A percentile compares a stretch with the other conserved stretches of the same genome.
Conservation (phyloP, 257 asterid genomes). For the Lavandula angustifolia region DNA sequence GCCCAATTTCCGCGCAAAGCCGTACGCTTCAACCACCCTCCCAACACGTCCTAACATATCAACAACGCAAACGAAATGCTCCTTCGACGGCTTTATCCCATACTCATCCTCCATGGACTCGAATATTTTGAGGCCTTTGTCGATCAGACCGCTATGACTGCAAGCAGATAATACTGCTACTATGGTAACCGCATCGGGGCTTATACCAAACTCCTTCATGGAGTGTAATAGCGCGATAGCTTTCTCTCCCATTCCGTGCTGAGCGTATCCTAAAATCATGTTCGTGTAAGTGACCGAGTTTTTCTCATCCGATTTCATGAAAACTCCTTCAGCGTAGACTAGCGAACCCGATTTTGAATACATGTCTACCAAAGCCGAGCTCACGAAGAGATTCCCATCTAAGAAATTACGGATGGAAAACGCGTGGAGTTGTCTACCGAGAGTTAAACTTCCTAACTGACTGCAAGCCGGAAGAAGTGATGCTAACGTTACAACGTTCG, state of each 20-base stretch:
- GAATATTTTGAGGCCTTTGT: constrained; percentile 69
- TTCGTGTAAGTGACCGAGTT: constrained; percentile 80
- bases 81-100: constrained; percentile 59
- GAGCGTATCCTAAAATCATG: constrained; percentile 91
- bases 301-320: constrained; percentile 47
- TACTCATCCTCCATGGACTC: constrained; percentile 60
- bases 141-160: constrained; percentile 65
- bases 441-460: constrained; percentile 61
- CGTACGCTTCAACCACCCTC: constrained; percentile 75
- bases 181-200: constrained; percentile 60
- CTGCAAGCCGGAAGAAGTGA: constrained; percentile 79
- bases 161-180: constrained; percentile 82
- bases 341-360: constrained; percentile 81
- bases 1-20: constrained; percentile 57
- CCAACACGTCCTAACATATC: constrained; percentile 95
- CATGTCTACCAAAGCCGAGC: constrained; percentile 84
- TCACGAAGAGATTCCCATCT: constrained; percentile 66
- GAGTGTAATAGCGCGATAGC: constrained; percentile 58
- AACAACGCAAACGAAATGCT: constrained; percentile 75
- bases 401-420: constrained; percentile 61
- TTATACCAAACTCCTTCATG: constrained; percentile 47
- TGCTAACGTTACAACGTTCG: constrained; percentile 74
- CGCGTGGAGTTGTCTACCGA: constrained; percentile 71
- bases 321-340: constrained; percentile 66
- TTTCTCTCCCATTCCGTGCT: constrained; percentile 82